Percentiles rank a stretch among this genome's conserved stretches.
Conservation (phyloP, 2,329 filamentous ascomycete genomes). For the Fonsecaea monophora region DNA sequence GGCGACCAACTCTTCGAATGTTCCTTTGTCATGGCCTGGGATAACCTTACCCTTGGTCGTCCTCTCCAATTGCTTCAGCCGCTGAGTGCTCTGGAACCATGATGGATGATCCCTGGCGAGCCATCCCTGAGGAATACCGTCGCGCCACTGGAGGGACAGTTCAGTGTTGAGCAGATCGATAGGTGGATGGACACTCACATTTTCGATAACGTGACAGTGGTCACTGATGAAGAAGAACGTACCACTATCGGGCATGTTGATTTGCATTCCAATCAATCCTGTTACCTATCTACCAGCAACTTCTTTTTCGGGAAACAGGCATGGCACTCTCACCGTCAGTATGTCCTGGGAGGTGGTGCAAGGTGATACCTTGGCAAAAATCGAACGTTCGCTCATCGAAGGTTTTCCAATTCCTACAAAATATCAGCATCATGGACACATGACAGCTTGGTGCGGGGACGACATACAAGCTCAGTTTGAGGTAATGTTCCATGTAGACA, state of each 20-base stretch:
- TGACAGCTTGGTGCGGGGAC: background rate
- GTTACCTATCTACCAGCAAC: conserved; percentile 24
- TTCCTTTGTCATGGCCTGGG: conserved; percentile 40
- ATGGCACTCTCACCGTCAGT: conserved; percentile 35
- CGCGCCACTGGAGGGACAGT: conserved; percentile 34
- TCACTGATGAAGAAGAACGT: conserved; percentile 40
- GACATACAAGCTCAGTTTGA: conserved; percentile 39
- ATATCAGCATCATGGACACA: conserved; percentile 14
- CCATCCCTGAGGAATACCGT: conserved; percentile 41
- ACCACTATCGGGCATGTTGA: conserved; percentile 40
- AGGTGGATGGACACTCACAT: conserved; percentile 29
- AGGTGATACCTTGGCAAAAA: conserved; percentile 40
- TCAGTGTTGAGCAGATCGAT: conserved; percentile 5
- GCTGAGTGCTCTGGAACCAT: conserved; percentile 39
- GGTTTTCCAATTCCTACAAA: conserved; percentile 38
- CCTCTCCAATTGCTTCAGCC: conserved; percentile 38
- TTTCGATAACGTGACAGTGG: conserved; percentile 40
- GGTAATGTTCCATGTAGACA: conserved; percentile 40
- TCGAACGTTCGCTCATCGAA: conserved; percentile 39
- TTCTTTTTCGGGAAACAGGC: background rate
- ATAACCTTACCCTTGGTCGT: conserved; percentile 36
- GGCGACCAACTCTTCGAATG: conserved; percentile 33
- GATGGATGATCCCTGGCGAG: conserved; percentile 39
- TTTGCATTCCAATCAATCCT: conserved; percentile 40
- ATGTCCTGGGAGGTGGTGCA: conserved; percentile 39